Base-by-base conservation (phyloP, 805 yeast species). In the Sporopachydermia quercuum region DNA sequence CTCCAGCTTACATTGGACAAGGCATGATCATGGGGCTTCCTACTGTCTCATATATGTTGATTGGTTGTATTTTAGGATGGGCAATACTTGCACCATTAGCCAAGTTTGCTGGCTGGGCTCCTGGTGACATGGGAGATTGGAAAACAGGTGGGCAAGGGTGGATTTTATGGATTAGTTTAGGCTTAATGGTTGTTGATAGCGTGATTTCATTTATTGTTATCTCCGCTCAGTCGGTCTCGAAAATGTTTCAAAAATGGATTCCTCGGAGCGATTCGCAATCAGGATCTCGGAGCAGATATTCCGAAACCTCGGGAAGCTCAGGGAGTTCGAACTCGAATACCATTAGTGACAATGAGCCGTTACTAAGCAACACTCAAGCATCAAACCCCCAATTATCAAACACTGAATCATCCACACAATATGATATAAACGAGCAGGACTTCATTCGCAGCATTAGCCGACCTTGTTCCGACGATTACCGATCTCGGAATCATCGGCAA, bases 21-120 rank as follows among this genome's bases (percentile, higher is more conserved):
- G 98, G 98, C 3, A 85, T 91, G 34, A 89, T 89, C 42, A 89
- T 89, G 98, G 98, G 98, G 0, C 62, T 86, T 4, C 83, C 87
- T 1, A 86, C 97, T 0, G 93, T 86, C 0, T 68, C 84, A 5
- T 81, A 86, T 45, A 89, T 89, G 98, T 60, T 89, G 35, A 69
- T 85, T 48, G 98, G 98, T 2, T 76, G 94, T 16, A 45, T 89
- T 1, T 52, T 87, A 3, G 98, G 98, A 0, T 89, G 98, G 98
- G 94, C 73, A 0, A 59, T 89, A 1, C 61, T 89, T n/a, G 89
- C 91, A 0, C 96, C 96, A 3, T 43, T 83, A 43, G 76, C 93
- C 1, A 68, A 78, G 42, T 46, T 62, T 40, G 55, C 61, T 44
- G 80, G 76, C 3, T 91, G 97, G 96, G 94, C 95, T 0, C 77